A percentile compares a stretch with the other conserved stretches of the same genome.
These are phyloP conservation scores for Rhododendron henanense DNA, from an alignment of 148 eudicot genomes.

Conservation along the genomic window DNA sequence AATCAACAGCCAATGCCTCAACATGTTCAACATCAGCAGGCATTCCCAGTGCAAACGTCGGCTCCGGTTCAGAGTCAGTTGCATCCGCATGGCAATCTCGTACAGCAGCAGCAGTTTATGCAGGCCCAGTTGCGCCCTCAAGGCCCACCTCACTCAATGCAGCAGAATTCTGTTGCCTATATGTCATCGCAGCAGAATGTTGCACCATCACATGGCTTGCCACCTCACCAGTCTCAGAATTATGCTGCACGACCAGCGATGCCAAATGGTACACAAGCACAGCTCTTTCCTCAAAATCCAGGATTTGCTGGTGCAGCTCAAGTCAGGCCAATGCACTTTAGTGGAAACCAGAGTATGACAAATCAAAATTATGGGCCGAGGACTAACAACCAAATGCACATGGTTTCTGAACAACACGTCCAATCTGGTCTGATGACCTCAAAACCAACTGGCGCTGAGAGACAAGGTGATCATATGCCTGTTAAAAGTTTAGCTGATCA, in stretches of 20 bases:
- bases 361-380: conserved; percentile 39
- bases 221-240: conserved; percentile 44
- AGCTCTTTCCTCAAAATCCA: conserved; percentile 35
- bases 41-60: conserved; percentile 36
- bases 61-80: conserved; percentile 26
- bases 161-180: conserved; percentile 17
- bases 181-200: conserved; percentile 34
- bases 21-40: conserved; percentile 53
- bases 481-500: conserved; percentile 23
- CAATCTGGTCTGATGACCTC: conserved; percentile 28
- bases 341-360: conserved; percentile 27
- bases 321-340: conserved; percentile 42
- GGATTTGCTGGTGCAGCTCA: conserved; percentile 43
- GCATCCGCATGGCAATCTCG: conserved; percentile 28
- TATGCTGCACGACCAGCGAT: conserved; percentile 43
- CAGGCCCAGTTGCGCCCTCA: conserved; percentile 43
- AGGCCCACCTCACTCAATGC: conserved; percentile 31
- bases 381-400: conserved; percentile 23
- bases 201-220: conserved; percentile 33
- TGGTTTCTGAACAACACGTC: conserved; percentile 27
- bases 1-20: conserved; percentile 49
- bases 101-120: conserved; percentile 28
- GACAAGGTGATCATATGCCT: conserved; percentile 20
- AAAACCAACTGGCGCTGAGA: conserved; percentile 27
- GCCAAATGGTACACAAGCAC: conserved; percentile 37